A percentile compares a stretch with the other conserved stretches of the same genome.
Evolutionary conservation across 2,329 filamentous ascomycete species (phyloP).

Genomic region (Monosporascus ibericus): DNA sequence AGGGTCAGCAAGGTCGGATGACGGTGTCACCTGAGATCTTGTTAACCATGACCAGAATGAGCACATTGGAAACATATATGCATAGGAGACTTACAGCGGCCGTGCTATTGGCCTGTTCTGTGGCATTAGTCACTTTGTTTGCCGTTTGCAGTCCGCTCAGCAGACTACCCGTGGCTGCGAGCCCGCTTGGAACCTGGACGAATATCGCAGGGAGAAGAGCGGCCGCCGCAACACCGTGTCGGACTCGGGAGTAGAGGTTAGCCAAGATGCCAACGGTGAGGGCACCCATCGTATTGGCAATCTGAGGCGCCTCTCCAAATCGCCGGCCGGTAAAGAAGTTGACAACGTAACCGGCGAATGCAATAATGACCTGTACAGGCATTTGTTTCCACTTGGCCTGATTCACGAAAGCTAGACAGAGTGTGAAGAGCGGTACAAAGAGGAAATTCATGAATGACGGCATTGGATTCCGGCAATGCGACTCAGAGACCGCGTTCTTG

Average conservation of each 20-base stretch:
- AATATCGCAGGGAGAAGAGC: conserved; percentile 86
- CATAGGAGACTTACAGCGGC: conserved; percentile 12
- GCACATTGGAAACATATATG: not conserved
- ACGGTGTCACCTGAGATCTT: conserved; percentile 12
- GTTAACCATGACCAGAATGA: conserved; percentile 4
- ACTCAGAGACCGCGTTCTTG: conserved; percentile 33
- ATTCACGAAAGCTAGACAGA: conserved; percentile 70
- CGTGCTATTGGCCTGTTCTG: conserved; percentile 29
- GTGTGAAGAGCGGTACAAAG: conserved; percentile 62
- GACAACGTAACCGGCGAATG: conserved; percentile 66
- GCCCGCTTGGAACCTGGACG: conserved; percentile 56
- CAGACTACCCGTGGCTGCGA: conserved; percentile 55
- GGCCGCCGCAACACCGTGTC: conserved; percentile 73
- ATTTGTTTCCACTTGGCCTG: conserved; percentile 75
- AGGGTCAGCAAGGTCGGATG: conserved; percentile 16
- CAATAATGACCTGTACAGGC: conserved; percentile 69
- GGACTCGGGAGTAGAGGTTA: conserved; percentile 59
- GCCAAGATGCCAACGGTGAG: conserved; percentile 71
- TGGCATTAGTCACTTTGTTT: conserved; percentile 41
- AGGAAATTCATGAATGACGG: conserved; percentile 49
- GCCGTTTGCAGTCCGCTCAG: conserved; percentile 52
- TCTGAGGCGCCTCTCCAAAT: conserved; percentile 65
- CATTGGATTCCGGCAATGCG: conserved; percentile 38
- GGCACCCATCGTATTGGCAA: conserved; percentile 72
- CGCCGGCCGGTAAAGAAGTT: conserved; percentile 65